Conservation (phyloP, 2,329 filamentous ascomycete species). For the Penicillium capsulatum region DNA sequence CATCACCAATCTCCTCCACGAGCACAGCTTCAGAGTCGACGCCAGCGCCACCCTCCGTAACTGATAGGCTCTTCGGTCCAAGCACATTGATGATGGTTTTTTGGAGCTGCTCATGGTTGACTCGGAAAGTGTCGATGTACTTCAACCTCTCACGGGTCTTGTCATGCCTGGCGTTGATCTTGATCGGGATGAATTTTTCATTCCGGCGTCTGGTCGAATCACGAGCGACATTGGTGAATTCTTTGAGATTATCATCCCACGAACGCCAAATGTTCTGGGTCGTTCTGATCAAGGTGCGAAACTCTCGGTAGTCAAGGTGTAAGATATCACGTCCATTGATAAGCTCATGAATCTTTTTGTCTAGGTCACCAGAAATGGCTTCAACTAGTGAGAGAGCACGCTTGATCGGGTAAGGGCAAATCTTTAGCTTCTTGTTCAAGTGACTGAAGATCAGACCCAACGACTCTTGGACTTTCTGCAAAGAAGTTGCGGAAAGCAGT, state of each 20-base stretch:
- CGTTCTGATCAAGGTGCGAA: slow-evolving; percentile 75
- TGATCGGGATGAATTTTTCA: slow-evolving; percentile 98
- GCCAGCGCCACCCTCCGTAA: slow-evolving; percentile 43
- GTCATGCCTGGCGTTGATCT: slow-evolving; percentile 81
- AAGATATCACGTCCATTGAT: slow-evolving; percentile 84
- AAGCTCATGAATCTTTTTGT: slow-evolving; percentile 77
- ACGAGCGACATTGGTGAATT: slow-evolving; percentile 95
- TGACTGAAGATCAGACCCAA: slow-evolving; percentile 87
- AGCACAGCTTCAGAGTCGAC: slow-evolving; percentile 58
- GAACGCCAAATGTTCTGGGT: slow-evolving; percentile 81
- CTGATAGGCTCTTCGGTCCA: slow-evolving; percentile 64
- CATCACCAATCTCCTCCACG: slow-evolving; percentile 91
- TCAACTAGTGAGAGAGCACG: slow-evolving; percentile 91
- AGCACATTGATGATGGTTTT: slow-evolving; percentile 96
- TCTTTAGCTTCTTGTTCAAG: slow-evolving; percentile 95
- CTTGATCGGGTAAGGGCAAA: slow-evolving; percentile 91
- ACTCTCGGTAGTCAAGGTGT: slow-evolving; percentile 87
- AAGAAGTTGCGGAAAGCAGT: slow-evolving; percentile 81
- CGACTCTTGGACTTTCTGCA: slow-evolving; percentile 84
- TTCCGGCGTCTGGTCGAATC: slow-evolving; percentile 90
- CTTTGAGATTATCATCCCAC: slow-evolving; percentile 95
- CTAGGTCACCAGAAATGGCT: slow-evolving; percentile 89
- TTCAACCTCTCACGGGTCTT: slow-evolving; percentile 86
- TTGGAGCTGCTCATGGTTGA: slow-evolving; percentile 96
- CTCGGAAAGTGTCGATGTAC: slow-evolving; percentile 90